A percentile compares a stretch with the other conserved stretches of the same genome.
These are phyloP conservation scores for Cytospora chrysosperma DNA, from an alignment of 2,329 filamentous ascomycete genomes.

Conservation along the genomic window DNA sequence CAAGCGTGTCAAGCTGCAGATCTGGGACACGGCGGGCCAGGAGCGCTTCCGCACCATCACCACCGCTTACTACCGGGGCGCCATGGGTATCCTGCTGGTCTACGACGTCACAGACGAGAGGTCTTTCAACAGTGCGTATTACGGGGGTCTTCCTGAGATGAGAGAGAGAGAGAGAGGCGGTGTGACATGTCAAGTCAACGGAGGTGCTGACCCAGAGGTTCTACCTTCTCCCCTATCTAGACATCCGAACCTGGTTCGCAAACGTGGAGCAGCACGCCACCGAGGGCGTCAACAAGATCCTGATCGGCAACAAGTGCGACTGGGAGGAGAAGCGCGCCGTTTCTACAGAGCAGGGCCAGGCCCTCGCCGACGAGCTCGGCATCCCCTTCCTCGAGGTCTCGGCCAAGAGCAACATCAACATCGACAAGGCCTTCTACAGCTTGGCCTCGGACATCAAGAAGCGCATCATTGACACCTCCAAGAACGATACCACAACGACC, in stretches of 20 bases:
- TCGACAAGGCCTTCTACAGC: constrained; percentile 97
- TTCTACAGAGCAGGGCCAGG: constrained; percentile 88
- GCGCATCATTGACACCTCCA: constrained; percentile 87
- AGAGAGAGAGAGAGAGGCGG: constrained; percentile 17
- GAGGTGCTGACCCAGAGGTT: not conserved
- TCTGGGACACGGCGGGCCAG: constrained; percentile 98
- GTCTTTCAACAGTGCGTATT: constrained; percentile 82
- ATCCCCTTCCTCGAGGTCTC: constrained; percentile 98
- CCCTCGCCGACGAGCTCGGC: constrained; percentile 89
- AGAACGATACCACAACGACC: constrained; percentile 63
- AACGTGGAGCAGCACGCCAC: constrained; percentile 98
- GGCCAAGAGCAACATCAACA: constrained; percentile 99
- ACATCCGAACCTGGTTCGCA: constrained; percentile 99
- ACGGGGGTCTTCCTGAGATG: constrained; percentile 18
- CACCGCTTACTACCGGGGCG: constrained; percentile 96
- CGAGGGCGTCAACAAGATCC: constrained; percentile 98
- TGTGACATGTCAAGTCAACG: not conserved
- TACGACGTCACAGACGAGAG: constrained; percentile 98
- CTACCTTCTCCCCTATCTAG: constrained; percentile 45
- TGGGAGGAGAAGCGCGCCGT: constrained; percentile 99
- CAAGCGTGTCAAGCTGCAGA: constrained; percentile 98
- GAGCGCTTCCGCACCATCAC: constrained; percentile 99
- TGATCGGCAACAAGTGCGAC: constrained; percentile 99
- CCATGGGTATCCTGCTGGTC: constrained; percentile 96
- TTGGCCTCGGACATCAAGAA: constrained; percentile 98